phyloP scores from a whole-genome alignment of 805 yeast species.

The Candida broadrunensis region DNA sequence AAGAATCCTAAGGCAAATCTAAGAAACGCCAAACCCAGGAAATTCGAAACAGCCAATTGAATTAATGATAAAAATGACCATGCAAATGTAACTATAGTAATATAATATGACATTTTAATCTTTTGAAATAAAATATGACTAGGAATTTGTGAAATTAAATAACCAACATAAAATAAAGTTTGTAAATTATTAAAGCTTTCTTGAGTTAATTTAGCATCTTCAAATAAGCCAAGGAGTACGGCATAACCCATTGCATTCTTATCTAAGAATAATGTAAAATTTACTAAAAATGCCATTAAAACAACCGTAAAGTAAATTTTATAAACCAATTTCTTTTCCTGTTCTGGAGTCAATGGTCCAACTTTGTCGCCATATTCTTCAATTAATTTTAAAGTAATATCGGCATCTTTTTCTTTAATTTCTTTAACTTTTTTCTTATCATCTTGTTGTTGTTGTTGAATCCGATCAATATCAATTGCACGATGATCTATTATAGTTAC shows the following conservation, averaged over 20 bases:
- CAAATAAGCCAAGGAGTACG: constrained; percentile 46
- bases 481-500: no score
- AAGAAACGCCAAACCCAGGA: constrained; percentile 44
- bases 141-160: constrained; percentile 42
- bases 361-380: constrained; percentile 10
- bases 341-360: constrained; percentile 8
- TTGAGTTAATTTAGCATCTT: constrained; percentile 43
- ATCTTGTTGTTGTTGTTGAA: not conserved
- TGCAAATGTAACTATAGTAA: constrained; percentile 30
- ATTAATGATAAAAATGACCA: constrained; percentile 50
- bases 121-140: constrained; percentile 44
- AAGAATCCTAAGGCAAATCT: constrained; percentile 47
- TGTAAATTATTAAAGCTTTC: constrained; percentile 46
- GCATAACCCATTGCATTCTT: constrained; percentile 51
- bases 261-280: constrained; percentile 47
- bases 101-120: constrained; percentile 37
- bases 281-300: constrained; percentile 18
- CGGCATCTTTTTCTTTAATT: constrained; percentile 16
- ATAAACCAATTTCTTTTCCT: constrained; percentile 8
- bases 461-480: no score
- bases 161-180: constrained; percentile 52
- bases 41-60: constrained; percentile 43
- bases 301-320: constrained; percentile 17
- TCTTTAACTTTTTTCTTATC: not conserved
- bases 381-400: constrained; percentile 20